phyloP scores from a whole-genome alignment of 345 rosid species.

The Durio zibethinus region DNA sequence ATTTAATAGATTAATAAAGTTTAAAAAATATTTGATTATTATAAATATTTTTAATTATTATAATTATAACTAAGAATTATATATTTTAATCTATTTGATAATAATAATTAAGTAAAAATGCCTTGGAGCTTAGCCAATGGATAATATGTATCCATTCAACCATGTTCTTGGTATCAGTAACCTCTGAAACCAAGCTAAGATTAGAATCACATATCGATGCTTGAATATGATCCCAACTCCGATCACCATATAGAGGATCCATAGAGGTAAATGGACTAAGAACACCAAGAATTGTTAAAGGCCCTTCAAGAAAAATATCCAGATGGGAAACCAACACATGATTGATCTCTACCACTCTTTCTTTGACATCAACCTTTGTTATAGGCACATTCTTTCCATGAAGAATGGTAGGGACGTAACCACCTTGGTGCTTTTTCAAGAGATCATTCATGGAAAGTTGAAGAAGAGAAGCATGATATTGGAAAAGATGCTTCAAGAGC shows the following conservation, averaged over 20 bases:
- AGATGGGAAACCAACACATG: constrained; percentile 56
- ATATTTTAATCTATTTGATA: too few relatives aligned
- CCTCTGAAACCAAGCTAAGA: constrained; percentile 20
- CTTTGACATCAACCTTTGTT: constrained; percentile 33
- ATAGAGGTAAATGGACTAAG: constrained; percentile 48
- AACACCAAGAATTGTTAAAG: constrained; percentile 68
- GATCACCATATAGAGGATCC: constrained; percentile 17
- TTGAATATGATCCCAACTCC: constrained; percentile 31
- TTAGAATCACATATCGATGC: constrained; percentile 33
- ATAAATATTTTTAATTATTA: too few relatives aligned
- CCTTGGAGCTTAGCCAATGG: constrained; percentile 59
- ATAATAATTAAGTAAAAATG: constrained; percentile 22
- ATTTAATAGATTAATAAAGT: too few relatives aligned
- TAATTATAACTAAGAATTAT: too few relatives aligned
- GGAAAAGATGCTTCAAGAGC: constrained; percentile 61
- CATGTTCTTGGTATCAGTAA: constrained; percentile 24
- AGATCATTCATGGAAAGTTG: constrained; percentile 52
- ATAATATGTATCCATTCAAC: constrained; percentile 58
- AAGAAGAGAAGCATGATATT: constrained; percentile 59
- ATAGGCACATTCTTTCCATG: constrained; percentile 42
- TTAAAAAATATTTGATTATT: too few relatives aligned
- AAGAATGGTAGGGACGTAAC: constrained; percentile 60
- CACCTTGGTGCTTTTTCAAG: constrained; percentile 38
- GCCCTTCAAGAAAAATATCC: constrained; percentile 59
- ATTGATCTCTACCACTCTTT: constrained; percentile 52